phyloP scores from a whole-genome alignment of 2,329 filamentous ascomycete genomes.

The Epicoccum nigrum region DNA sequence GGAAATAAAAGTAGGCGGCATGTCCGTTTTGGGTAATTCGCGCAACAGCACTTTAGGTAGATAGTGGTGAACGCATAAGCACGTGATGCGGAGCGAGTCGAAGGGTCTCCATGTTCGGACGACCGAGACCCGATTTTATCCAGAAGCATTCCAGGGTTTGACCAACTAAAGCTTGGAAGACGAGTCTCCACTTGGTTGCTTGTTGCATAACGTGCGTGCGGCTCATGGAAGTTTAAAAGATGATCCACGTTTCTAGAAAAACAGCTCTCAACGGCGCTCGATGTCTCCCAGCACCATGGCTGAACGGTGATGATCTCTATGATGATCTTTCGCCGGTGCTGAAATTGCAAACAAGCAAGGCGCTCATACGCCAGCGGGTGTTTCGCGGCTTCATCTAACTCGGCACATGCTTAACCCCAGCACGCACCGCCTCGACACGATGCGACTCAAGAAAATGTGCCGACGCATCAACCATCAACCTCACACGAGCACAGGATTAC shows the following conservation, averaged over 20 bases:
- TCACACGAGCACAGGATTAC: conserved; percentile 6
- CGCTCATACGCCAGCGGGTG: conserved; percentile 10
- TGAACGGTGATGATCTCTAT: conserved; percentile 3
- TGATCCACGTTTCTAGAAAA: not conserved
- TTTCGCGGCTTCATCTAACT: conserved; percentile 11
- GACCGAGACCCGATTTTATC: conserved; percentile 7
- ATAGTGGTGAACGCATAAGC: conserved; percentile 4
- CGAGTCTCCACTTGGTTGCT: conserved; percentile 5
- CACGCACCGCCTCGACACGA: conserved; percentile 10
- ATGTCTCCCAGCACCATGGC: conserved; percentile 3
- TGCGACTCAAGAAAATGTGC: conserved; percentile 3
- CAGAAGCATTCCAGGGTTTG: conserved; percentile 1
- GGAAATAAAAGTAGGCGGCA: conserved; percentile 2
- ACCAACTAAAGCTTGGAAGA: not conserved
- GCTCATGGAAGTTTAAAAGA: not conserved
- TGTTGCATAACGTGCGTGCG: conserved; percentile 4
- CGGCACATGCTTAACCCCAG: conserved; percentile 9
- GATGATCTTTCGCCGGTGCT: conserved; percentile 2
- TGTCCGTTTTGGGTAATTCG: conserved; percentile 14
- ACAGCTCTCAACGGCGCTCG: not conserved
- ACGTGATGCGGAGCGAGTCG: conserved; percentile 10
- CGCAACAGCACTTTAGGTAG: not conserved
- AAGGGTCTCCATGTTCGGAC: conserved; percentile 1
- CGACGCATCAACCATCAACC: conserved; percentile 10
- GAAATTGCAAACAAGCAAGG: conserved; percentile 7